Base-by-base conservation (phyloP, 192 early-diverging fungal species). In the Linnemannia elongata region DNA sequence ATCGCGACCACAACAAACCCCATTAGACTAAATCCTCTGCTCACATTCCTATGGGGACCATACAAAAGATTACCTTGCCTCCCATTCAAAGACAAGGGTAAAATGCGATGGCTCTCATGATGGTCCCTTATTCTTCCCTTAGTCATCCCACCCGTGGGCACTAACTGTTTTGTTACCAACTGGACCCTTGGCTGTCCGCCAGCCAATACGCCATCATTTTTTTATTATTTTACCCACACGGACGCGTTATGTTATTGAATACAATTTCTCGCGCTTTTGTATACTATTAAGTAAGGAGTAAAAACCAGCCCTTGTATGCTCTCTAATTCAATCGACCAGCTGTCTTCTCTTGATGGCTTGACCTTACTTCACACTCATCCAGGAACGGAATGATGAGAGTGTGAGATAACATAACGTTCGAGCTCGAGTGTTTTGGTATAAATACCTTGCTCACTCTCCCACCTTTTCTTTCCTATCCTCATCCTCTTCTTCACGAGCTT, bases 401-500 rank as follows among this genome's bases (percentile, higher is more conserved):
- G n/a, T 35, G 9, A 42, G 24, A 72, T 20, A 15, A 42, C 36
- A 42, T 72, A 7, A 35, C 8, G 36, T 15, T 44, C 41, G 5
- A 33, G 10, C 22, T 38, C 5, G 69, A 17, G n/a, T 30, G 7
- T 70, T 70, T 7, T 39, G 10, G 70, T 30, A 80, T 74, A 74
- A 80, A 73, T 74, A 80, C 44, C n/a, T 38, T 57, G 41, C 10
- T 60, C 38, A 18, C 47, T 39, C 39, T 5, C 36, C 52, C n/a
- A 35, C 39, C 10, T 30, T 69, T 69, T 69, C 33, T 49, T 60
- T 60, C 15, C 44, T 4, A 66, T 57, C 79, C 36, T 45, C 72
- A 74, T 47, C 71, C 55, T 68, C 72, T 39, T 66, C 60, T 66
- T 33, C 60, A 66, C 60, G 60, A 66, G 60, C 60, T 66, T 66